Evolutionary conservation across 306 rosid species (phyloP).

Genomic region (Dalbergia cochinchinensis): DNA sequence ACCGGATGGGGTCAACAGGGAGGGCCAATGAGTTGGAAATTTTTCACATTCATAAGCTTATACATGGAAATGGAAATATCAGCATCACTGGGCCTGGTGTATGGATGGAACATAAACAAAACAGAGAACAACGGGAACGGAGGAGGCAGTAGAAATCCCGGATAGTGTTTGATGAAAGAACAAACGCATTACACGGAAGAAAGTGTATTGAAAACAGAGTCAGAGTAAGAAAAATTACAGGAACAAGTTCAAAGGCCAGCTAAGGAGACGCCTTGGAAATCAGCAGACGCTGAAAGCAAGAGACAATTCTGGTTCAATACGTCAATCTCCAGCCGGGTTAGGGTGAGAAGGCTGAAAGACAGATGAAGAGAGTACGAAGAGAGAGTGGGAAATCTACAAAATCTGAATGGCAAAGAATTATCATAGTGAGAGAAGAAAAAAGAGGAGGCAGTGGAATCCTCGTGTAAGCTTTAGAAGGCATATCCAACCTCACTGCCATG

Average conservation of each 20-base stretch:
- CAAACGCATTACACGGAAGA: conserved; percentile 48
- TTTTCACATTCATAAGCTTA: conserved; percentile 28
- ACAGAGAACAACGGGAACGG: conserved; percentile 28
- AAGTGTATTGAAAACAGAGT: conserved; percentile 27
- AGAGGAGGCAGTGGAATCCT: conserved; percentile 55
- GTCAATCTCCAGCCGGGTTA: conserved; percentile 43
- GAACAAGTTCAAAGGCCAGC: conserved; percentile 39
- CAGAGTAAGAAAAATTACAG: conserved; percentile 16
- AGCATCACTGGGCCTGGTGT: conserved; percentile 3
- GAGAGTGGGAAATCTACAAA: conserved; percentile 58
- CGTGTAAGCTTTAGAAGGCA: conserved; percentile 70
- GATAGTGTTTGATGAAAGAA: conserved; percentile 17
- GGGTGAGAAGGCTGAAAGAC: conserved; percentile 27
- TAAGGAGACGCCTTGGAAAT: conserved; percentile 32
- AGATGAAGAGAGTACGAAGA: conserved; percentile 35
- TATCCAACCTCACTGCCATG: conserved; percentile 65
- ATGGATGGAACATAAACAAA: conserved; percentile 17
- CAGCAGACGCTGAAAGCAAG: conserved; percentile 43
- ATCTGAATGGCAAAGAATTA: conserved; percentile 64
- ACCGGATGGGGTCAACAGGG: conserved; percentile 33
- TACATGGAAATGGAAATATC: conserved; percentile 28
- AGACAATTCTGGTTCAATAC: conserved; percentile 40
- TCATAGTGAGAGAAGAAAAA: conserved; percentile 57
- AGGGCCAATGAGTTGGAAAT: conserved; percentile 34
- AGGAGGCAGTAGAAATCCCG: not conserved